phyloP scores from a whole-genome alignment of 129 eudicot species.

The Helichrysum umbraculigerum region DNA sequence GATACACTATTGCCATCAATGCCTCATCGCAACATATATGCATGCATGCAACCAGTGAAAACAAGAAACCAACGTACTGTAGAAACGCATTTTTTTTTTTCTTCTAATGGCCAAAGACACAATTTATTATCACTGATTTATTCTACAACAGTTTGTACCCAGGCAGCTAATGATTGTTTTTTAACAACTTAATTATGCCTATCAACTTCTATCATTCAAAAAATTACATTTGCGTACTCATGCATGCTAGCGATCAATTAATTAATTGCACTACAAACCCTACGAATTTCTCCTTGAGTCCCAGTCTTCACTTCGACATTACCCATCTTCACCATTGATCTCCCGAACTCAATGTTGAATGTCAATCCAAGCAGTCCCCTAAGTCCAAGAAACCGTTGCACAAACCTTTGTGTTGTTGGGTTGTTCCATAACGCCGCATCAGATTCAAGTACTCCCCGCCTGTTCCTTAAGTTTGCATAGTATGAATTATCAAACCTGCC shows the following conservation, averaged over 20 bases:
- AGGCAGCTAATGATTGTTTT: constrained; percentile 7
- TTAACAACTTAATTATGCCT: constrained; percentile 14
- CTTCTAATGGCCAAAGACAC: background rate
- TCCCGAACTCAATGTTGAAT: constrained; percentile 58
- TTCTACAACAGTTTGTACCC: background rate
- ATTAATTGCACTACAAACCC: constrained; percentile 53
- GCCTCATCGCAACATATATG: too few species aligned
- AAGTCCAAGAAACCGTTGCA: constrained; percentile 53
- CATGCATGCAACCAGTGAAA: too few species aligned
- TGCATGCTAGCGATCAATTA: constrained; percentile 3
- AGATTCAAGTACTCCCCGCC: constrained; percentile 69
- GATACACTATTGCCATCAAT: too few species aligned
- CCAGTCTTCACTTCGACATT: constrained; percentile 59
- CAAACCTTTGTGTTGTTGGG: constrained; percentile 44
- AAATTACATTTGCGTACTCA: background rate
- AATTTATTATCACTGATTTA: too few species aligned
- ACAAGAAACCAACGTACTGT: too few species aligned
- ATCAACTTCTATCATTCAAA: background rate
- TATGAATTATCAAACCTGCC: constrained; percentile 48
- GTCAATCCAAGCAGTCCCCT: constrained; percentile 57
- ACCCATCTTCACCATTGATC: constrained; percentile 78
- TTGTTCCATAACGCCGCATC: constrained; percentile 59
- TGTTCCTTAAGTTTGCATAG: constrained; percentile 45
- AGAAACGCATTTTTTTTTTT: too few species aligned
- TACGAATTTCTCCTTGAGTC: constrained; percentile 63